phyloP scores from a whole-genome alignment of 805 yeast genomes.

The Yamadazyma tumulicola region DNA sequence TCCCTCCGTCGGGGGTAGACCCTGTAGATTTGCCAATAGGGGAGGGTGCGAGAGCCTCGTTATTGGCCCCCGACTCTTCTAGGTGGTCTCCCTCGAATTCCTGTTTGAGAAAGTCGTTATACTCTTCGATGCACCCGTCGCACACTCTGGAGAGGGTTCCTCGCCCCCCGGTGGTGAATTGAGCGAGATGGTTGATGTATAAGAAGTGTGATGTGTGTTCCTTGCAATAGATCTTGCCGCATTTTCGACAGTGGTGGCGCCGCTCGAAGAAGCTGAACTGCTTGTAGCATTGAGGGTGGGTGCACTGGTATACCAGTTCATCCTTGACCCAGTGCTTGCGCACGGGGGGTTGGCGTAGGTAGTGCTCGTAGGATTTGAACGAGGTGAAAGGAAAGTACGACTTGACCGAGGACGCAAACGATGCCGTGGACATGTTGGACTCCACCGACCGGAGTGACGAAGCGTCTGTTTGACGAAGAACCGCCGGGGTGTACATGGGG shows the following conservation, averaged over 20 bases:
- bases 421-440: slow-evolving; percentile 27
- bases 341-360: slow-evolving; percentile 44
- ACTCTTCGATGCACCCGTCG: slow-evolving; percentile 60
- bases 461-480: slow-evolving; percentile 47
- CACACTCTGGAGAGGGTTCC: slow-evolving; percentile 72
- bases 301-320: slow-evolving; percentile 58
- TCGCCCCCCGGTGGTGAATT: slow-evolving; percentile 62
- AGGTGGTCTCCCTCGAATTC: too few relatives aligned
- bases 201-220: slow-evolving; percentile 59
- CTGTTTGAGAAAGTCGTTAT: slow-evolving; percentile 45
- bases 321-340: slow-evolving; percentile 76
- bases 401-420: slow-evolving; percentile 12
- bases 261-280: slow-evolving; percentile 75
- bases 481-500: slow-evolving; percentile 91
- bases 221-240: slow-evolving; percentile 78
- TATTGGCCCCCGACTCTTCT: too few relatives aligned
- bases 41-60: too few relatives aligned
- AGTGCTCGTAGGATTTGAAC: slow-evolving; percentile 23
- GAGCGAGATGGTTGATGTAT: slow-evolving; percentile 56
- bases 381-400: slow-evolving; percentile 2
- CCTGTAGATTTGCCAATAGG: too few relatives aligned
- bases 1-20: too few relatives aligned
- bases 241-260: slow-evolving; percentile 79
- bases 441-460: slow-evolving; percentile 31
- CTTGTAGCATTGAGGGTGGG: slow-evolving; percentile 52